Conservation (phyloP, 129 eudicot genomes). For the Mikania micrantha region DNA sequence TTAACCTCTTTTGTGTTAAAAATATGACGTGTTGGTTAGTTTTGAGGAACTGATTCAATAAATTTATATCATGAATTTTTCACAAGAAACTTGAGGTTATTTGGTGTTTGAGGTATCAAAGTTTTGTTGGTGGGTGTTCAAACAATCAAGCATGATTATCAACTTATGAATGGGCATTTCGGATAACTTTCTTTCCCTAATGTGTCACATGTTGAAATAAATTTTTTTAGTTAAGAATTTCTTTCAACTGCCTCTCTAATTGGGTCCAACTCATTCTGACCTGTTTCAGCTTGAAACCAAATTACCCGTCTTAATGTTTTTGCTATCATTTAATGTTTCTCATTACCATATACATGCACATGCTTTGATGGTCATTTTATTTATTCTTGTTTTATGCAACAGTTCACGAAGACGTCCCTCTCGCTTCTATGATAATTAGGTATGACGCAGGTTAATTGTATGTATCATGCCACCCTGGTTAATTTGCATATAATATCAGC, state of each 20-base stretch:
- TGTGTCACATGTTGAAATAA: background rate
- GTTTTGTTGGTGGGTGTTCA: background rate
- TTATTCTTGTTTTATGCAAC: conserved; percentile 27
- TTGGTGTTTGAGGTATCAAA: background rate
- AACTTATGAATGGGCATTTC: background rate
- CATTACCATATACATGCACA: background rate
- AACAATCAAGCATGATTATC: background rate
- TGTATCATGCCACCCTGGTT: background rate
- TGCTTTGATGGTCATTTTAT: conserved; percentile 7
- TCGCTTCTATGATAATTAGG: conserved; percentile 76
- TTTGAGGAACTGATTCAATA: background rate
- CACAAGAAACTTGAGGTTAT: background rate
- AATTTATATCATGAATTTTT: background rate
- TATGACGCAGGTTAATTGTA: conserved; percentile 18
- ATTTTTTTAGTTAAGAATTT: background rate
- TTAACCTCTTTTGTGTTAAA: background rate
- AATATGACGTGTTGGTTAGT: background rate
- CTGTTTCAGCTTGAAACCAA: background rate
- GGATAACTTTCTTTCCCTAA: background rate
- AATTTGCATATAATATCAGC: background rate
- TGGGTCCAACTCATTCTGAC: background rate
- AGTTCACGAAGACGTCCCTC: conserved; percentile 81
- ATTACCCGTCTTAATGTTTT: background rate
- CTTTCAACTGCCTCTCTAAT: no score
- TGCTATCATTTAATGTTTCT: conserved; percentile 2